Evolutionary conservation across 2,329 filamentous ascomycete genomes (phyloP).

Genomic region (Pseudogymnoascus sp.): DNA sequence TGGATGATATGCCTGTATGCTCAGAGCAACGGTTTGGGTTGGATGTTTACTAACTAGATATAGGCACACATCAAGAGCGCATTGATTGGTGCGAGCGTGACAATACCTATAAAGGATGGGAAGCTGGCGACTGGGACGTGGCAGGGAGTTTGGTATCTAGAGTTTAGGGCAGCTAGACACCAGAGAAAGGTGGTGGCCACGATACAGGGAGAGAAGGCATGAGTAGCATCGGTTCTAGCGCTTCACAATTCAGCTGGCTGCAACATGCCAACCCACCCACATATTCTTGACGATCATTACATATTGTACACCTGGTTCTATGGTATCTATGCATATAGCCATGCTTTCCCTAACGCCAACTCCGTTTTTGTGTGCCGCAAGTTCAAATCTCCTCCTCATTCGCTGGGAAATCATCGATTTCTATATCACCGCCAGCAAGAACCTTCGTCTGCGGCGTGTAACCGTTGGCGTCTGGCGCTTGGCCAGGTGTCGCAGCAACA

Average conservation of each 20-base stretch:
- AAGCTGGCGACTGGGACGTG: conserved; percentile 63
- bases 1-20: conserved; percentile 85
- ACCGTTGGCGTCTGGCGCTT: conserved; percentile 43
- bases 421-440: conserved; percentile 51
- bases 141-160: conserved; percentile 91
- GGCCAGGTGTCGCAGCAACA: conserved; percentile 73
- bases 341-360: conserved; percentile 8
- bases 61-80: conserved; percentile 89
- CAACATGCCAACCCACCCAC: background rate
- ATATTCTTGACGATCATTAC: background rate
- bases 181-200: conserved; percentile 79
- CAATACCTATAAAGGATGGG: conserved; percentile 83
- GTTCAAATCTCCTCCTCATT: background rate
- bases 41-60: background rate
- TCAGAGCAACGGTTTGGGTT: background rate
- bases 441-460: conserved; percentile 58
- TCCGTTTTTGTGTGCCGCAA: background rate
- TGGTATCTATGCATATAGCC: conserved; percentile 1
- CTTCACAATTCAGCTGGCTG: background rate
- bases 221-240: conserved; percentile 7
- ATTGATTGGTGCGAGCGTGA: conserved; percentile 79
- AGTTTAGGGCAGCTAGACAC: conserved; percentile 78
- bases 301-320: conserved; percentile 7
- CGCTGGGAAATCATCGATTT: conserved; percentile 41
- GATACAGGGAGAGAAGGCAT: conserved; percentile 74